Base-by-base conservation (phyloP, 176 grass and related monocot species). In the Aechmea fasciata region DNA sequence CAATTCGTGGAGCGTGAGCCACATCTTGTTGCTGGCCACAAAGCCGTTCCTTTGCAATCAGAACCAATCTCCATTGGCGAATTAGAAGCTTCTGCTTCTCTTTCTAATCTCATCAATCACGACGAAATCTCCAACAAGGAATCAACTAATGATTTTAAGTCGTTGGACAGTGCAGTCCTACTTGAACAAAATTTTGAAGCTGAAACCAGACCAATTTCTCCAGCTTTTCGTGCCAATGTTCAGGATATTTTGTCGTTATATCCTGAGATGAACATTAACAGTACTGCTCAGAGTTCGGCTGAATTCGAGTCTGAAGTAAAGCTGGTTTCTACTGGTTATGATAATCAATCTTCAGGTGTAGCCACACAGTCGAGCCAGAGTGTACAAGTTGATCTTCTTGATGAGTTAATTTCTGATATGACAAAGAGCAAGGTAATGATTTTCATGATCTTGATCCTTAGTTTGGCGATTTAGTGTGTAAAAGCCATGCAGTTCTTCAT, bases 351-450 rank as follows among this genome's bases (percentile, higher is more conserved):
- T 51, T 64, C 48, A 1, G 68, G 65, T 64, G 49, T 67, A 63
- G 65, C 61, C 61, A 52, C 41, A 20, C 67, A n/a, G 15, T 65
- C 79, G 49, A 11, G 2, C 68, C 67, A 82, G 68, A 53, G 49
- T 63, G 15, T 68, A 47, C 47, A 70, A 54, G 50, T 71, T 69
- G 71, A 81, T 52, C 64, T 54, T 50, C 57, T 81, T 29, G 78
- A 88, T 68, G 78, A 81, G 50, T 71, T 71, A 11, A 74, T 88
- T 59, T 62, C 52, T 77, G 52, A 84, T 57, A 63, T 77, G 49
- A 70, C 53, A 80, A 78, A 63, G 71, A 77, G 69, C 72, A 88
- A 88, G 85, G 85, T 88, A 74, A 9, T 19, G 9, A 52, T 54
- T 68, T 49, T 49, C 33, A 33, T 13, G n/a, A 22, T 74, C 62